Evolutionary conservation across 2,329 filamentous ascomycete species (phyloP), one percentile per base, ranked within the genome.

Genomic region (Colletotrichum sp.): DNA sequence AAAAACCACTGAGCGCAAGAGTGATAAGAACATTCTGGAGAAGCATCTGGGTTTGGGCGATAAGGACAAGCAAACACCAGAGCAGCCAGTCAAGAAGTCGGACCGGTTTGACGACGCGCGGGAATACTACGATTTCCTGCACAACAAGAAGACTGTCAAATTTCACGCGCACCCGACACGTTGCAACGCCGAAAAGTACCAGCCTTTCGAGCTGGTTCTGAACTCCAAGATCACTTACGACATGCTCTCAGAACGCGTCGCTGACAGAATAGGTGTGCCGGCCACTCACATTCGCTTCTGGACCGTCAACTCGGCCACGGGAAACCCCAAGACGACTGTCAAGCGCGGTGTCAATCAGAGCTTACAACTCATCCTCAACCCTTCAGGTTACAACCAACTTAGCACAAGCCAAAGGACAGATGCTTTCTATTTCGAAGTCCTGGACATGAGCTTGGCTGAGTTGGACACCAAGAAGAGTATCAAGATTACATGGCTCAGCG

Each of bases 401-500:
- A 94, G 93, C 79, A 90, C 91, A 72, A 92, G 90, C 36, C 94
- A 96, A 81, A 91, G 93, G 71, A 86, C 90, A 24, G 96, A 99
- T 84, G 92, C 94, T 1, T 88, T 99, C 68, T 99, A 93, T 84
- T 99, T 96, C 82, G 97, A 99, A 83, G 92, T 99, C 32, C 87
- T 99, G 55, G 97, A 99, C 78, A 98, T 98, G 88, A 98, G 95
- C 80, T 86, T 99, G 63, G 94, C 95, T 28, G 98, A 99, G 84
- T 89, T 98, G 58, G 97, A 99, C 82, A 97, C 95, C 72, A 97
- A 98, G 88, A 98, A 98, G 87, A 92, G 88, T 73, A 87, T 99
- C 78, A 96, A 95, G 83, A 86, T 99, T 64, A 94, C 90, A 2
- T 96, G 94, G 92, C 88, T 99, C 61, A 94, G 93, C 55, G 97